Conservation (phyloP, 139 green algal genomes). For the Prasinococcaceae sp. region DNA sequence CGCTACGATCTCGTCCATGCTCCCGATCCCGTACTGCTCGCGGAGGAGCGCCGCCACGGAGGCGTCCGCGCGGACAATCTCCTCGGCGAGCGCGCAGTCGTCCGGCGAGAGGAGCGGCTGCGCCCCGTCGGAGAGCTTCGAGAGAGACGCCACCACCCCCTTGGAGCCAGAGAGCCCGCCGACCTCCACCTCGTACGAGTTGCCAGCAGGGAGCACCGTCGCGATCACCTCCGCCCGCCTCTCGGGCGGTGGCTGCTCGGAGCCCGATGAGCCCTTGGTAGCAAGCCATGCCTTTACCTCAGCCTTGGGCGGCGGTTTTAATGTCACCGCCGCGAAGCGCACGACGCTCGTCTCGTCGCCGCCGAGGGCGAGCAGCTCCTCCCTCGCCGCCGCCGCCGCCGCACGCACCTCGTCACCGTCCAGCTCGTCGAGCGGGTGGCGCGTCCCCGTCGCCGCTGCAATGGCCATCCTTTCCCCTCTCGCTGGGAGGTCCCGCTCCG, state of each 20-base stretch:
- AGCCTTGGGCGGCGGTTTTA: neutral
- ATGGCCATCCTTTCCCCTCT: no score
- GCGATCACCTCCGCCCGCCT: neutral
- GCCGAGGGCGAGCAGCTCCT: neutral
- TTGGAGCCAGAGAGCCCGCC: neutral
- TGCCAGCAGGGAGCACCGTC: neutral
- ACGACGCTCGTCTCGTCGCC: neutral
- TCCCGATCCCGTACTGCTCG: constrained; percentile 47
- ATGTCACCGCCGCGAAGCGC: neutral
- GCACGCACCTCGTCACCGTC: neutral
- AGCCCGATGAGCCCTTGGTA: neutral
- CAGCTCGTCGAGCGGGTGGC: constrained; percentile 12
- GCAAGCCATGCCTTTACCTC: neutral
- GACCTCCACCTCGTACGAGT: neutral
- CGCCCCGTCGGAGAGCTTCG: constrained; percentile 23
- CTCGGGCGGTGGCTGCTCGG: neutral
- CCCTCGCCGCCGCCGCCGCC: neutral
- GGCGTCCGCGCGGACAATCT: constrained; percentile 14
- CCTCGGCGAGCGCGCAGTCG: constrained; percentile 48
- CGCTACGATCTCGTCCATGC: no score
- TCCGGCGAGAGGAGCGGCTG: constrained; percentile 47
- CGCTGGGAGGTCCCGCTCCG: no score
- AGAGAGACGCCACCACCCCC: neutral
- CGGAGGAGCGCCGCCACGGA: constrained; percentile 24
- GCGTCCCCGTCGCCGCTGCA: no score